Base-by-base conservation (phyloP, 768 basidiomycete genomes). In the Pisolithus orientalis region DNA sequence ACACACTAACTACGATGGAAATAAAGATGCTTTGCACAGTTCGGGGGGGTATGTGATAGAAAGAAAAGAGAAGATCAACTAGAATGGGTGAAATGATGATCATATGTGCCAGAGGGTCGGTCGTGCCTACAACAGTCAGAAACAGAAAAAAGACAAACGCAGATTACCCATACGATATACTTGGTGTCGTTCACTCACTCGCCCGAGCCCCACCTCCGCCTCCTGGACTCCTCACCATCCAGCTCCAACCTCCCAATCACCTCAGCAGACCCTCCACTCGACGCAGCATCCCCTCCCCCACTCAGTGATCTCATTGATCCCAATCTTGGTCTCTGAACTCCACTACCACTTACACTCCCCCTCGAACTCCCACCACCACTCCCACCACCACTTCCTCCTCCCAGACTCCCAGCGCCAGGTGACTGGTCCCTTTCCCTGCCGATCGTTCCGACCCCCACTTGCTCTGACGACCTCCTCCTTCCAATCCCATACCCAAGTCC, bases 401-500 rank as follows among this genome's bases (percentile, higher is more conserved):
- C 51, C 6, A 48, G 54, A 5, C 54, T 54, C n/a, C 48, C 57
- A 42, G 53, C 51, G 24, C 32, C 31, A 0, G 27, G 44, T 2
- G 55, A 46, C 37, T 56, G 56, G 37, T 49, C 51, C 10, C 24
- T 53, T 29, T 49, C 55, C 53, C 50, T 62, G 49, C 49, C 55
- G 55, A 49, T 39, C 51, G 44, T 13, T 56, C 54, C 25, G 53
- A 44, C 17, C 34, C 38, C n/a, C 51, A 55, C 13, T 5, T 34
- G n/a, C 24, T 49, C 27, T 24, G 24, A 44, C 53, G 60, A 55
- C 52, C 63, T 60, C 37, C 71, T 63, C 49, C 44, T 13, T 17
- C 63, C 55, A 17, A 66, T 59, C 8, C 71, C 67, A 1, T 70
- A 67, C 3, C 76, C 77, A 2, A 88, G 69, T 16, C 82, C 83